Base-by-base conservation (phyloP, 768 basidiomycete genomes). In the Pilatotrama ljubarskyi region DNA sequence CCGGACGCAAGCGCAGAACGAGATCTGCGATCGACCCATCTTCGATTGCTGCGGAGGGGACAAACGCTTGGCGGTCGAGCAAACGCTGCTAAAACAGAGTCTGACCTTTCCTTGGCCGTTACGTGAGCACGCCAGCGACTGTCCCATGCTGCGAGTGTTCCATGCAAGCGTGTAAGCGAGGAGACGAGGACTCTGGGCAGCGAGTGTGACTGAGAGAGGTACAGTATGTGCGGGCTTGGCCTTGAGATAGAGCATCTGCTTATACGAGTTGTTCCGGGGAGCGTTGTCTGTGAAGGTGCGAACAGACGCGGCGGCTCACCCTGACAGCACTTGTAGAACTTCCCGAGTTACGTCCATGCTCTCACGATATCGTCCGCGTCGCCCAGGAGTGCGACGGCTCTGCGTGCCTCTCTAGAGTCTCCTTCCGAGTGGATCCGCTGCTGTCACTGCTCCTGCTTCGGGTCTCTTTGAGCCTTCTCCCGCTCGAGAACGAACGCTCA, bases 21-120 rank as follows among this genome's bases (percentile, higher is more conserved):
- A 49, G 55, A 57, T 57, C 55, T 57, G 36, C 47, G 55, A 57
- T 57, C 55, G 47, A 35, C 38, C 2, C 53, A 44, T 54, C 53
- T 54, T 6, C 46, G 50, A 51, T 51, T 22, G 37, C 55, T 57
- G 55, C 55, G 55, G 37, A 57, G 37, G 24, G 11, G 44, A 10
- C 29, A 22, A 26, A 15, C 37, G n/a, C 55, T 57, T 57, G 55
- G 55, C 55, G 22, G 10, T 29, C 22, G 14, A 20, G 22, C n/a
- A 57, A 47, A 49, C 55, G 55, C 55, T n/a, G 25, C 26, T 20
- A 44, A 44, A 38, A 47, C 35, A 22, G 44, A 24, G 24, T 10
- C 26, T 36, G 29, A 20, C 43, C 43, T 55, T 52, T 38, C 41
- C 25, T 17, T 22, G 40, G 38, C 40, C 17, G 38, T 50, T 50